Evolutionary conservation across 179 eudicot genomes (phyloP), one percentile per base, ranked within the genome.

Genomic region (Nepenthes alata): DNA sequence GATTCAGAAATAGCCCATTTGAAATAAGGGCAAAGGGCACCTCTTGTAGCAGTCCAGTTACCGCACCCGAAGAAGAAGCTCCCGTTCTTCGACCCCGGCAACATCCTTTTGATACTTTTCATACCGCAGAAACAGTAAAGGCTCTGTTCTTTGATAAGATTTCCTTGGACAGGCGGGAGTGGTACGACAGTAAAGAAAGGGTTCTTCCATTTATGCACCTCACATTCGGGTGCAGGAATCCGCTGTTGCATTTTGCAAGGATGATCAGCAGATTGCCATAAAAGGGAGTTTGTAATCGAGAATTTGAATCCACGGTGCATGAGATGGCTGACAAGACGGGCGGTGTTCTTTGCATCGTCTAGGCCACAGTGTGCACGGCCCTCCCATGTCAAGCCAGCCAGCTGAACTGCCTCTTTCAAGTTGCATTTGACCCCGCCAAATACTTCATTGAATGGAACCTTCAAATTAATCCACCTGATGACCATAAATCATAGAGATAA

Each of bases 311-410:
- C 98, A 51, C 60, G 70, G 67, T 50, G 72, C 95, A 91, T 86
- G 4, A 91, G 80, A 41, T 72, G 63, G 9, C 88, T 35, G 34
- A 91, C 86, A 41, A 89, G 61, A 62, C 83, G 83, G 53, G 98
- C 98, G 2, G 98, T 91, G 62, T 91, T 91, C 53, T 77, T 91
- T 9, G 98, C 98, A 73, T 91, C 98, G 38, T 91, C 98, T 8
- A 91, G 80, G 48, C 97, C 97, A 51, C 87, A 88, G 70, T 91
- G 97, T 47, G 90, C 84, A 39, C 97, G 88, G 16, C 97, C 97
- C 64, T 85, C 84, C 97, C 97, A 91, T 6, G 77, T 70, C 65
- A 91, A 78, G 34, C 98, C 98, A 15, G 98, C 86, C 77, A 63
- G 72, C 70, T 89, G 76, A 9, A 91, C 98, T 0, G 98, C 96